Conservation (phyloP, 208 protist species). For the Porcisia hertigi region DNA sequence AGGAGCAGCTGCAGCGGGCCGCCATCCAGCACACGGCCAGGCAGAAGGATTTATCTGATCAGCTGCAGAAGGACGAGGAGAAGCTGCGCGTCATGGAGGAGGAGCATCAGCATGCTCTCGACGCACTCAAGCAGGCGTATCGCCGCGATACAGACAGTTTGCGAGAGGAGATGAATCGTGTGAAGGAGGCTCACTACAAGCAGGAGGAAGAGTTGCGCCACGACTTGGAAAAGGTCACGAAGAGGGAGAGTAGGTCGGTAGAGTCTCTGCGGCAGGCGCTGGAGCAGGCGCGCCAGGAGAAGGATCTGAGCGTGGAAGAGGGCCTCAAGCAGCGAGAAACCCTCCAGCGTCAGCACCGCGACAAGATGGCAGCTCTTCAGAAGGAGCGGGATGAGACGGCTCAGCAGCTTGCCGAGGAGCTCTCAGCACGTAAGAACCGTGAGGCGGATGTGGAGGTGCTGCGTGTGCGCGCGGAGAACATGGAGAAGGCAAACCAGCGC, state of each 20-base stretch:
- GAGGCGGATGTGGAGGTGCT: slow-evolving; percentile 65
- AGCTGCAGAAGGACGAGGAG: slow-evolving; percentile 53
- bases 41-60: slow-evolving; percentile 55
- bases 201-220: slow-evolving; percentile 39
- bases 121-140: slow-evolving; percentile 54
- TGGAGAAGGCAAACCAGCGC: slow-evolving; percentile 42
- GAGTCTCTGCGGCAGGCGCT: slow-evolving; percentile 58
- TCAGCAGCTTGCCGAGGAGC: slow-evolving; percentile 60
- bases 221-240: slow-evolving; percentile 47
- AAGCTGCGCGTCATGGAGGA: slow-evolving; percentile 47
- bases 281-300: slow-evolving; percentile 59
- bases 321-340: slow-evolving; percentile 50
- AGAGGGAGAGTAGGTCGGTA: slow-evolving; percentile 51
- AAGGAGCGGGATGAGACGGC: slow-evolving; percentile 39
- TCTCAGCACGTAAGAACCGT: slow-evolving; percentile 50
- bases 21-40: slow-evolving; percentile 33
- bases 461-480: slow-evolving; percentile 48
- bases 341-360: slow-evolving; percentile 56
- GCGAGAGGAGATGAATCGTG: slow-evolving; percentile 42
- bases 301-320: slow-evolving; percentile 49
- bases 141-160: slow-evolving; percentile 44
- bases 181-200: slow-evolving; percentile 36
- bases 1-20: slow-evolving; percentile 51
- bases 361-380: slow-evolving; percentile 57
- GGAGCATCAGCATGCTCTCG: slow-evolving; percentile 39